These are phyloP conservation scores for Botrytis cinerea DNA, from an alignment of 2,329 filamentous ascomycete species.

Conservation along the genomic window DNA sequence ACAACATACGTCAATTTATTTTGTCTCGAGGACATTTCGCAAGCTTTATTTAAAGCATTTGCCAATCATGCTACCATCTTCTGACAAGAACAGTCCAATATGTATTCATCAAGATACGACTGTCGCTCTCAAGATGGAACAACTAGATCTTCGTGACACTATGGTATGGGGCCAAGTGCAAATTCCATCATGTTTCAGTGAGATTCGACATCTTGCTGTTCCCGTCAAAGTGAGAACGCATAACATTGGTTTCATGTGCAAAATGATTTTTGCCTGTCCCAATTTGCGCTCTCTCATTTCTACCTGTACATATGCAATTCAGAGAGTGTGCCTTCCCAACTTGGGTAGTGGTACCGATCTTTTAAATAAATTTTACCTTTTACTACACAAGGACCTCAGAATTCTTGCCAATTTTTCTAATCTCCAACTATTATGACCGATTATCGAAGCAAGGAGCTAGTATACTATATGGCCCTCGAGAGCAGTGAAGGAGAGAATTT, in stretches of 20 bases:
- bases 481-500: not conserved
- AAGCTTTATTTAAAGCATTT: not conserved
- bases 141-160: not conserved
- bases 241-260: not conserved
- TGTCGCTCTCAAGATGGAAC: not conserved
- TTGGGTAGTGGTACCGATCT: too few relatives aligned
- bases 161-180: not conserved
- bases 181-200: not conserved
- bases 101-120: not conserved
- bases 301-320: too few relatives aligned
- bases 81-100: not conserved
- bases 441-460: not conserved
- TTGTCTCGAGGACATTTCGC: not conserved
- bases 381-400: not conserved
- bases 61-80: not conserved
- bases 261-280: not conserved
- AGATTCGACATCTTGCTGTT: not conserved
- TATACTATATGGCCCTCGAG: not conserved
- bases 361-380: too few relatives aligned
- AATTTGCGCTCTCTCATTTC: not conserved
- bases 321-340: fast-evolving
- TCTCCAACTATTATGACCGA: not conserved
- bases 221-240: too few relatives aligned
- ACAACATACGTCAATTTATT: not conserved
- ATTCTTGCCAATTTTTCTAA: not conserved